Conservation (phyloP, 108 stramenopile species). For the Asterionellopsis glacialis region DNA sequence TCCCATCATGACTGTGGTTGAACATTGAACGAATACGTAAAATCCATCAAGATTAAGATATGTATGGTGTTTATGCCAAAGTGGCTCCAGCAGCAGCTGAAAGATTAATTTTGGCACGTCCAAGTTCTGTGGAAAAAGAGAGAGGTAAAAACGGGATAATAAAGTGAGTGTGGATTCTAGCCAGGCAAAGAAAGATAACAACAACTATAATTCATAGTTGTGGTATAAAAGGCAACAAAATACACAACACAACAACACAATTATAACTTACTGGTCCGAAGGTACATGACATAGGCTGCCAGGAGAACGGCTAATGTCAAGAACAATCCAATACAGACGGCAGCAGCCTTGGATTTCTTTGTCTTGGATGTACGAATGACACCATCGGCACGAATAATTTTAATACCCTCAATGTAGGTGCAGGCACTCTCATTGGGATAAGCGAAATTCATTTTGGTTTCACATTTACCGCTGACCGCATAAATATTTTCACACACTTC, state of each 20-base stretch:
- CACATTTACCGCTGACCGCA: slow-evolving; percentile 75
- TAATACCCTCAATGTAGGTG: slow-evolving; percentile 80
- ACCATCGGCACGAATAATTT: slow-evolving; percentile 74
- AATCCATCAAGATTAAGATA: too few species aligned
- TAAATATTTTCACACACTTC: slow-evolving; percentile 62
- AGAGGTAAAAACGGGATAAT: neutral
- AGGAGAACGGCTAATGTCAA: slow-evolving; percentile 60
- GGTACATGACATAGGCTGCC: slow-evolving; percentile 78
- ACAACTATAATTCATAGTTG: too few species aligned
- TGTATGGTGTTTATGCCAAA: too few species aligned
- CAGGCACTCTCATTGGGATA: slow-evolving; percentile 81
- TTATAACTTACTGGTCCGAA: slow-evolving; percentile 49
- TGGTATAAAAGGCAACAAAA: neutral
- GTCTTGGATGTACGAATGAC: slow-evolving; percentile 67
- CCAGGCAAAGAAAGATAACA: too few species aligned
- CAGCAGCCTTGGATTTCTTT: slow-evolving; percentile 64
- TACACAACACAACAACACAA: neutral
- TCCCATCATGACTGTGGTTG: too few species aligned
- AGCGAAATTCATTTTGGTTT: slow-evolving; percentile 49
- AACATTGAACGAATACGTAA: too few species aligned
- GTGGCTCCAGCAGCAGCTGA: too few species aligned
- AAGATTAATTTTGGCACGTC: slow-evolving; percentile 52
- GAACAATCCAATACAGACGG: slow-evolving; percentile 69
- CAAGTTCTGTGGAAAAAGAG: slow-evolving; percentile 22
- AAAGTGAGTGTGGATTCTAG: neutral